A percentile compares a stretch with the other conserved stretches of the same genome.
phyloP scores from a whole-genome alignment of 768 basidiomycete species.

The Termitomyces sp. region DNA sequence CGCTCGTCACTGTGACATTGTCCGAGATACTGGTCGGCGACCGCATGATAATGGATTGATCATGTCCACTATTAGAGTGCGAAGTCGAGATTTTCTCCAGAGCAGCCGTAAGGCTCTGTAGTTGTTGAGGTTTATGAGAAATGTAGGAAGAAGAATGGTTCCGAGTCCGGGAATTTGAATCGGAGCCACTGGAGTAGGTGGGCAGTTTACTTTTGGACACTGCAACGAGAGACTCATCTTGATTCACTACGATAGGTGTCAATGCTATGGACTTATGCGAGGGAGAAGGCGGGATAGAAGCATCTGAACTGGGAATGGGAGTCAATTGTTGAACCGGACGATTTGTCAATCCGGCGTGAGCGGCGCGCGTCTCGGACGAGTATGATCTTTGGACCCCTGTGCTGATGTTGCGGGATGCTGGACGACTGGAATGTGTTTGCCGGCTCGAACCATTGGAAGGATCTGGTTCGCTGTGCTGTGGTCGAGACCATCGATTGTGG shows the following conservation, averaged over 20 bases:
- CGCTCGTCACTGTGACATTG: constrained; percentile 16
- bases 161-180: constrained; percentile 42
- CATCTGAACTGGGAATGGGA: constrained; percentile 70
- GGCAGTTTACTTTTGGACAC: constrained; percentile 31
- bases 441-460: constrained; percentile 20
- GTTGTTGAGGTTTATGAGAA: constrained; percentile 50
- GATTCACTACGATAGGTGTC: constrained; percentile 24
- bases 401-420: constrained; percentile 15
- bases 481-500: constrained; percentile 30
- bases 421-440: constrained; percentile 28
- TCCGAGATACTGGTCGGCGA: constrained; percentile 21
- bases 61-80: constrained; percentile 37
- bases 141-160: constrained; percentile 55
- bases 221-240: constrained; percentile 18
- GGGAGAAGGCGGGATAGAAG: constrained; percentile 54
- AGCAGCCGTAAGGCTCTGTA: constrained; percentile 72
- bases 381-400: constrained; percentile 24
- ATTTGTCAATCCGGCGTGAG: constrained; percentile 20
- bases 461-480: constrained; percentile 32
- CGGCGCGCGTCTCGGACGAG: constrained; percentile 25
- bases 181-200: constrained; percentile 20
- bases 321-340: constrained; percentile 45
- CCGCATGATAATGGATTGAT: constrained; percentile 21
- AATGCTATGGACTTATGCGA: constrained; percentile 37
- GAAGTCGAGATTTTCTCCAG: constrained; percentile 57